Conservation (phyloP, 352 stramenopile genomes). For the Globisporangium nunn region DNA sequence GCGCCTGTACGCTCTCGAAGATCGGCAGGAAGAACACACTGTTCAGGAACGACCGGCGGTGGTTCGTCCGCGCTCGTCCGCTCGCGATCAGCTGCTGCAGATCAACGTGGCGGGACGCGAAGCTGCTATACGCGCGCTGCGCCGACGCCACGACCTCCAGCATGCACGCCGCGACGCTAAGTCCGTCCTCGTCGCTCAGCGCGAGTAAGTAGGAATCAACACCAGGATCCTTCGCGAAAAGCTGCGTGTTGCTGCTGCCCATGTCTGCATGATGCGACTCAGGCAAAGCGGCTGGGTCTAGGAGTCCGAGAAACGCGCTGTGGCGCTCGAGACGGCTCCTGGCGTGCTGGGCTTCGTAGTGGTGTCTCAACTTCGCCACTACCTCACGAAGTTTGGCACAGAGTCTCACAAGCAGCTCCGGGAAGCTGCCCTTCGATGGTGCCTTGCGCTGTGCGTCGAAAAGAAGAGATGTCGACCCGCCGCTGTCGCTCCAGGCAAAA, state of each 20-base stretch:
- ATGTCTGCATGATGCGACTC: background rate
- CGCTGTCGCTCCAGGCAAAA: background rate
- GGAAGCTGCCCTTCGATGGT: background rate
- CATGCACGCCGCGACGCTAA: conserved; percentile 58
- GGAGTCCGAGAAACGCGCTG: conserved; percentile 3
- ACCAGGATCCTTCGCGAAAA: no score
- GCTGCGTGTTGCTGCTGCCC: background rate
- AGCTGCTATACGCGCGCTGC: conserved; percentile 28
- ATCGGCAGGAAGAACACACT: conserved; percentile 40
- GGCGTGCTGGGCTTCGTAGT: conserved; percentile 1
- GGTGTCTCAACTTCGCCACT: background rate
- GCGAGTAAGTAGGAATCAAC: conserved; percentile 17
- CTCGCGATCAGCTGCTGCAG: conserved; percentile 25
- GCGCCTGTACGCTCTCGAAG: conserved; percentile 33
- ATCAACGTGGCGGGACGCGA: conserved; percentile 23
- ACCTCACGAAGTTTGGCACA: background rate
- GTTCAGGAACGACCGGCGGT: conserved; percentile 49
- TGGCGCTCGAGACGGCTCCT: background rate
- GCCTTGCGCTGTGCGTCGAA: no score
- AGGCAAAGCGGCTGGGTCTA: background rate
- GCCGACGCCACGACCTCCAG: conserved; percentile 42
- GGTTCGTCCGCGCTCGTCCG: conserved; percentile 46
- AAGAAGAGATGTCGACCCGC: no score
- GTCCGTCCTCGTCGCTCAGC: conserved; percentile 43
- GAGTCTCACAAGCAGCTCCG: conserved; percentile 5